Conservation (phyloP, 352 stramenopile genomes). For the Globisporangium nagaii region DNA sequence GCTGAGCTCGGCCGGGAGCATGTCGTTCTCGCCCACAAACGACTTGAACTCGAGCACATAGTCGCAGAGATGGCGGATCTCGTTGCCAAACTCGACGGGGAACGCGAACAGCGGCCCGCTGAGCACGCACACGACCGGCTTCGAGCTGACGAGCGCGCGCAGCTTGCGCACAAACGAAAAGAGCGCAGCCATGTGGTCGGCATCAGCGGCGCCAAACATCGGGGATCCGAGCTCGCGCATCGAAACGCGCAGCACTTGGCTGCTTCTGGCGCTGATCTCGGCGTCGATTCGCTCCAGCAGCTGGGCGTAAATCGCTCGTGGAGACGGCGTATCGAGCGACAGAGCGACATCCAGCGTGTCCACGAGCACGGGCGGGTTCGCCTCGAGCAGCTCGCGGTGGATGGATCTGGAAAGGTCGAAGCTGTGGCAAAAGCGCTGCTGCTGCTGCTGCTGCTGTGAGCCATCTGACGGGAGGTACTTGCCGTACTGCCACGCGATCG, state of each 20-base stretch:
- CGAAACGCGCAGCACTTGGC: constrained; percentile 36
- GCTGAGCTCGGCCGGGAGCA: constrained; percentile 50
- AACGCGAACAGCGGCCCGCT: constrained; percentile 20
- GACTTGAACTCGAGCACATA: constrained; percentile 53
- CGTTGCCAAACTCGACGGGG: constrained; percentile 28
- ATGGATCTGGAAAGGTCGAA: constrained; percentile 66
- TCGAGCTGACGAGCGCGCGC: constrained; percentile 16
- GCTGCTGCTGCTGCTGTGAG: neutral
- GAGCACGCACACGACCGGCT: constrained; percentile 21
- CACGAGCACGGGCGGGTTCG: constrained; percentile 30
- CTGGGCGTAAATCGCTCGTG: constrained; percentile 18
- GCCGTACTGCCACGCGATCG: constrained; percentile 74
- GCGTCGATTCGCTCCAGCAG: constrained; percentile 22
- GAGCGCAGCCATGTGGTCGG: constrained; percentile 35
- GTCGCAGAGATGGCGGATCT: constrained; percentile 49
- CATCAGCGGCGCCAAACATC: constrained; percentile 22
- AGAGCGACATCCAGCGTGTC: constrained; percentile 11
- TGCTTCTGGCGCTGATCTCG: constrained; percentile 3
- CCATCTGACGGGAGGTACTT: constrained; percentile 36
- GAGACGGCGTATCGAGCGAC: neutral
- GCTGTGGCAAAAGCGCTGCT: constrained; percentile 61
- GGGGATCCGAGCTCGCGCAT: constrained; percentile 41
- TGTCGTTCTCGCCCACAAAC: constrained; percentile 49
- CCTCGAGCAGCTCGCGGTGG: constrained; percentile 35
- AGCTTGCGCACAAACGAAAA: constrained; percentile 32